Evolutionary conservation across 768 basidiomycete species (phyloP).

Genomic region (Podaxis sp.): DNA sequence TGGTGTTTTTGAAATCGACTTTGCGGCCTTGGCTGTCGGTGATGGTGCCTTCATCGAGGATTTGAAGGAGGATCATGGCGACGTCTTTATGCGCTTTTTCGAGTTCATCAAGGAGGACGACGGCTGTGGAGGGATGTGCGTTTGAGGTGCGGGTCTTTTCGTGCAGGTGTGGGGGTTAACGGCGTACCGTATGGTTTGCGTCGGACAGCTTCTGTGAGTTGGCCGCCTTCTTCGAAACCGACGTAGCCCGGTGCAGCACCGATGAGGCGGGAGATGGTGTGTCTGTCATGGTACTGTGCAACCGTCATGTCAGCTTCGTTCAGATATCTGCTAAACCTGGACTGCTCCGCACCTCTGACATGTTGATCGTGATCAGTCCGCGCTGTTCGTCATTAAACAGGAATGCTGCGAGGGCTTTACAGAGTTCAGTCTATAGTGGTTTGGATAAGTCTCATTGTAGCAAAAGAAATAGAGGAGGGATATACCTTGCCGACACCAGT

Average conservation of each 20-base stretch:
- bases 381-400: constrained; percentile 87
- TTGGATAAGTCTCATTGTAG: too few species aligned
- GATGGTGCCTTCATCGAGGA: constrained; percentile 86
- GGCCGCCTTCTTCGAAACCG: constrained; percentile 88
- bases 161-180: not conserved
- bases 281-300: constrained; percentile 80
- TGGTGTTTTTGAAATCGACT: constrained; percentile 95
- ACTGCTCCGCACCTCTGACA: constrained; percentile 64
- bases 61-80: constrained; percentile 86
- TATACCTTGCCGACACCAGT: constrained; percentile 83
- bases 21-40: constrained; percentile 92
- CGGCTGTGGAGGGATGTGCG: constrained; percentile 40
- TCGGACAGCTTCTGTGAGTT: constrained; percentile 90
- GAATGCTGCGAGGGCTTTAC: constrained; percentile 86
- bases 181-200: constrained; percentile 80
- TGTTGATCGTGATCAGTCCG: constrained; percentile 91
- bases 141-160: not conserved
- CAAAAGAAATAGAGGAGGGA: not conserved
- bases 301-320: too few species aligned
- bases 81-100: constrained; percentile 97
- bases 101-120: constrained; percentile 81
- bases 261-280: constrained; percentile 87
- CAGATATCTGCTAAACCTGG: not conserved
- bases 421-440: constrained; percentile 70
- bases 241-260: constrained; percentile 94